Conservation (phyloP, 2,329 filamentous ascomycete species). For the Curvularia verruculosa region DNA sequence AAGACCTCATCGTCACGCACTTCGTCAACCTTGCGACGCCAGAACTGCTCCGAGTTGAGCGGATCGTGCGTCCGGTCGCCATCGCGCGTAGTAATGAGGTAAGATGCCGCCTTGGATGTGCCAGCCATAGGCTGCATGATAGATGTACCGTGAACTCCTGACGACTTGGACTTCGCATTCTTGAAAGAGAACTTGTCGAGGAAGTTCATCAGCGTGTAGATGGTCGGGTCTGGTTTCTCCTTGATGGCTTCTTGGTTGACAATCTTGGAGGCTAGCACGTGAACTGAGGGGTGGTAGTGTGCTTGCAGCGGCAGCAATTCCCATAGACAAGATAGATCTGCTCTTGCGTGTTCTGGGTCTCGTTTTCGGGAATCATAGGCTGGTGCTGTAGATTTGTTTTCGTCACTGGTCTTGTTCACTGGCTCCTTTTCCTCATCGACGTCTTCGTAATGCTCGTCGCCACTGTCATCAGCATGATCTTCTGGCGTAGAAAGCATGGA, state of each 20-base stretch:
- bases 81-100: constrained; percentile 66
- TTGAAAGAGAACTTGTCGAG: constrained; percentile 98
- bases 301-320: constrained; percentile 79
- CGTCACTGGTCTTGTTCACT: constrained; percentile 25
- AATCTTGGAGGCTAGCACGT: constrained; percentile 77
- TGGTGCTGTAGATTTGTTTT: constrained; percentile 22
- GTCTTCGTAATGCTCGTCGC: constrained; percentile 74
- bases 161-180: constrained; percentile 74
- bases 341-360: constrained; percentile 88
- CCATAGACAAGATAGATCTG: constrained; percentile 93
- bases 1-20: constrained; percentile 92
- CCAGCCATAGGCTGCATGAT: constrained; percentile 94
- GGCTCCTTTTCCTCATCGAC: constrained; percentile 55
- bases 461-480: constrained; percentile 77
- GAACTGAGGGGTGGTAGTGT: constrained; percentile 94
- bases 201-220: constrained; percentile 93
- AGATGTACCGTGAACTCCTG: constrained; percentile 74
- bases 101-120: constrained; percentile 62
- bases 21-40: constrained; percentile 86
- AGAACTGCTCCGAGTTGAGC: constrained; percentile 89
- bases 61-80: constrained; percentile 65
- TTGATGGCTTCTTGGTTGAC: constrained; percentile 72
- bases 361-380: constrained; percentile 87
- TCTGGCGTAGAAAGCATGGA: constrained; percentile 72
- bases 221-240: constrained; percentile 86